Conservation (phyloP, 192 early-diverging fungal genomes). For the Podila clonocystis region DNA sequence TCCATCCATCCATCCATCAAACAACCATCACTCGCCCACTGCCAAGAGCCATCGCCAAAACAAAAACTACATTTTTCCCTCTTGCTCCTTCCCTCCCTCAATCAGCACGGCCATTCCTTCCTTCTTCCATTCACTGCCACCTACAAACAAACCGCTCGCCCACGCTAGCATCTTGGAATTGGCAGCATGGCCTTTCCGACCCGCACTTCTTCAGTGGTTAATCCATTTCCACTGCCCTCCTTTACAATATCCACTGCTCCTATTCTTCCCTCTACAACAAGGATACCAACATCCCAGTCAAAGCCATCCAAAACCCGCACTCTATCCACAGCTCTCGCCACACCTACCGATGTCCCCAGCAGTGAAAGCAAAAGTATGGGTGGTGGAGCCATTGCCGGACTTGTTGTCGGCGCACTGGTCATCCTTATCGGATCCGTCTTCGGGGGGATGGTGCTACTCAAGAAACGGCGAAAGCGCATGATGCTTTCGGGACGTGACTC, state of each 20-base stretch:
- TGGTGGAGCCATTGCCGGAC: conserved; percentile 33
- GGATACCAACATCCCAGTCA: not conserved
- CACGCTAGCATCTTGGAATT: not conserved
- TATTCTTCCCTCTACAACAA: not conserved
- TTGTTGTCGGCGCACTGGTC: conserved; percentile 16
- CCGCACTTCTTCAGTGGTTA: too few species aligned
- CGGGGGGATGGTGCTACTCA: conserved; percentile 20
- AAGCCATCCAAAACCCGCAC: not conserved
- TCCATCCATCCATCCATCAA: not conserved
- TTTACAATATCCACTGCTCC: not conserved
- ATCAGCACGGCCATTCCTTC: too few species aligned
- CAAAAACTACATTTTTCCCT: not conserved
- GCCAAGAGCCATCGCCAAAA: not conserved
- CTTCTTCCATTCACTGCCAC: not conserved
- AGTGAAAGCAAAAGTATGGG: conserved; percentile 10
- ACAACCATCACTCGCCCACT: not conserved
- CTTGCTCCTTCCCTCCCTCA: not conserved
- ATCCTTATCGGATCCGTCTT: conserved; percentile 26
- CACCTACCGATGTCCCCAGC: not conserved
- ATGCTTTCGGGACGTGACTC: conserved; percentile 14
- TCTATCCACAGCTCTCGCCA: not conserved
- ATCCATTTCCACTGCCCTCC: not conserved
- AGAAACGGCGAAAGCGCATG: conserved; percentile 31
- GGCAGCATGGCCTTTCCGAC: too few species aligned
- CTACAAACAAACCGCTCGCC: not conserved